Conservation (phyloP, 2,329 filamentous ascomycete genomes). For the Purpureocillium lavendulum region DNA sequence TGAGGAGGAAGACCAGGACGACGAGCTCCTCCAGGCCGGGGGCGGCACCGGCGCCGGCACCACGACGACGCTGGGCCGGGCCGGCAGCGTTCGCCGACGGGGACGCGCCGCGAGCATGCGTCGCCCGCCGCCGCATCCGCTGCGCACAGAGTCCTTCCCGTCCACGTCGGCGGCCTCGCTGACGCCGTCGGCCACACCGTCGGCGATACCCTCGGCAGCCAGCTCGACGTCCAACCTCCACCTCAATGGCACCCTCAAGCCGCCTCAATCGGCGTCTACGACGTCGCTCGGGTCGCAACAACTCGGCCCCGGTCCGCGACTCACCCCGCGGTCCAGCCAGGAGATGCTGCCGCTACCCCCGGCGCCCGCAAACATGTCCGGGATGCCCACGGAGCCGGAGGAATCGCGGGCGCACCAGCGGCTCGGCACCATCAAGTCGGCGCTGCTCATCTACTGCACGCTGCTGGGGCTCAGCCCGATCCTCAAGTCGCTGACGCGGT, state of each 20-base stretch:
- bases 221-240: conserved; percentile 38
- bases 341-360: conserved; percentile 18
- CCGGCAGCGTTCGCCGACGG: conserved; percentile 23
- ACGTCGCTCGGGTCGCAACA: conserved; percentile 10
- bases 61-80: conserved; percentile 23
- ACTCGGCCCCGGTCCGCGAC: conserved; percentile 17
- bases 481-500: conserved; percentile 89
- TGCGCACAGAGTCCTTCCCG: conserved; percentile 17
- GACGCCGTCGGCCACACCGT: conserved; percentile 16
- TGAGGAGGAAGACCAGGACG: conserved; percentile 50
- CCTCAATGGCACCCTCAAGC: conserved; percentile 40
- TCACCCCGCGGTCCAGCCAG: too few species aligned
- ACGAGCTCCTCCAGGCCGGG: conserved; percentile 15
- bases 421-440: conserved; percentile 82
- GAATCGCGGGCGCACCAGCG: conserved; percentile 39
- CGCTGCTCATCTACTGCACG: conserved; percentile 85
- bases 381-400: conserved; percentile 23
- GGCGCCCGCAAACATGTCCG: conserved; percentile 12
- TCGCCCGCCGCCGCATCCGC: conserved; percentile 19
- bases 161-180: conserved; percentile 9
- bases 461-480: conserved; percentile 89
- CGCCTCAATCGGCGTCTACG: conserved; percentile 42
- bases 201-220: conserved; percentile 9
- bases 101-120: conserved; percentile 28
- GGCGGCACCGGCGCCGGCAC: conserved; percentile 1